Conservation (phyloP, 1,284 basidiomycete genomes). For the Ganoderma meredithae region DNA sequence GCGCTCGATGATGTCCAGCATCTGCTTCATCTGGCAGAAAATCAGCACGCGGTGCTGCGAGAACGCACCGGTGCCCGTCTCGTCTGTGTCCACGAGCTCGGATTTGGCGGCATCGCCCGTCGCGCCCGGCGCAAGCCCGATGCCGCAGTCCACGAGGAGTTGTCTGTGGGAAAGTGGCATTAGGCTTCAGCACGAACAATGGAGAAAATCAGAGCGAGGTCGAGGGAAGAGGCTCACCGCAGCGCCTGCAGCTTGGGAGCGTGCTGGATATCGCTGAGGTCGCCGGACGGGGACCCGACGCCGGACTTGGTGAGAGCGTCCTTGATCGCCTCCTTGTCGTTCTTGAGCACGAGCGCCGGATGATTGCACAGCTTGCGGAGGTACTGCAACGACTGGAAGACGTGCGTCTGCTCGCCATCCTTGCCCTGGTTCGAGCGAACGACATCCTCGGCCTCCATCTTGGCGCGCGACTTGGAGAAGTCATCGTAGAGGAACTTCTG, state of each 20-base stretch:
- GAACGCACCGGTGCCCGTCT: constrained; percentile 67
- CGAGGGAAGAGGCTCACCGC: constrained; percentile 58
- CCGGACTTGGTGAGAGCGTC: constrained; percentile 70
- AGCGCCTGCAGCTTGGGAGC: constrained; percentile 95
- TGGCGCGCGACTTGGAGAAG: constrained; percentile 85
- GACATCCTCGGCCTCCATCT: constrained; percentile 68
- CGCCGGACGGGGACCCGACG: constrained; percentile 44
- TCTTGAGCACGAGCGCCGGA: constrained; percentile 88
- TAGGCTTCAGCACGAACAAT: constrained; percentile 9
- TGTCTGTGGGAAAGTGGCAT: constrained; percentile 62
- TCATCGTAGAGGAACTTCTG: constrained; percentile 96
- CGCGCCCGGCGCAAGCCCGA: constrained; percentile 66
- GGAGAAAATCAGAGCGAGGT: not conserved
- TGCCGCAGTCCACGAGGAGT: constrained; percentile 94
- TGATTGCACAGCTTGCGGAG: constrained; percentile 98
- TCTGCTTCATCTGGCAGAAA: constrained; percentile 99
- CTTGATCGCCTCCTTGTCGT: constrained; percentile 64
- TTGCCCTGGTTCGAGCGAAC: constrained; percentile 56
- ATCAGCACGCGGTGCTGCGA: constrained; percentile 98
- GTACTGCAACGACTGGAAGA: constrained; percentile 98
- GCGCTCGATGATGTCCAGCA: constrained; percentile 97
- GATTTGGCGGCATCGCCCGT: constrained; percentile 63
- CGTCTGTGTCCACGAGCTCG: constrained; percentile 66
- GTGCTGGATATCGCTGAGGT: constrained; percentile 84
- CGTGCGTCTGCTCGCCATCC: constrained; percentile 74